phyloP scores from a whole-genome alignment of 805 yeast genomes.

The Candida hungchunana region DNA sequence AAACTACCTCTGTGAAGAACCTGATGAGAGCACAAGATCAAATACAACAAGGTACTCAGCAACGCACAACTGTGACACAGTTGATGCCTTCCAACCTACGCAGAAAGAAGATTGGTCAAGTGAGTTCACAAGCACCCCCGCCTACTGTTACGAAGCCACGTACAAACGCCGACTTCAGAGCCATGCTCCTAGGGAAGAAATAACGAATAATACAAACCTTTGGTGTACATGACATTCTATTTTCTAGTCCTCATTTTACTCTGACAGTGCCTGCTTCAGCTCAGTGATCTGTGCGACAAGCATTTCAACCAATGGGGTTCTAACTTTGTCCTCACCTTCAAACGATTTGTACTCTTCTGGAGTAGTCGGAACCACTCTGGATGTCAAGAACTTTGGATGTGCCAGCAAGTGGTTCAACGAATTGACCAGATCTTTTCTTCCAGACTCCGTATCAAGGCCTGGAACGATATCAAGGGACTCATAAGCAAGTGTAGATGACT shows the following conservation, averaged over 20 bases:
- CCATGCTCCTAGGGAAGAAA: conserved; percentile 20
- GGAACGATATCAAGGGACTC: conserved; percentile 38
- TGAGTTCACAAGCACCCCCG: too few species aligned
- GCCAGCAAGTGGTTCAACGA: conserved; percentile 70
- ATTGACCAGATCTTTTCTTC: conserved; percentile 54
- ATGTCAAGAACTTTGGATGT: conserved; percentile 79
- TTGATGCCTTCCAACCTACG: conserved; percentile 12
- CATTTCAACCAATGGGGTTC: conserved; percentile 39
- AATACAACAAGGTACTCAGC: neutral
- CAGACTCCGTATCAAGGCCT: conserved; percentile 57
- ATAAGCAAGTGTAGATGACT: conserved; percentile 24
- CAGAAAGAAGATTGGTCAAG: neutral
- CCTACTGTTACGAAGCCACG: neutral
- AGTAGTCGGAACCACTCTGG: conserved; percentile 61
- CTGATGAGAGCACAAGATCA: conserved; percentile 16
- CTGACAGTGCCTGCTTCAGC: conserved; percentile 38
- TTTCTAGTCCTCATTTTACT: conserved; percentile 2
- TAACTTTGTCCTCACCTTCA: conserved; percentile 42
- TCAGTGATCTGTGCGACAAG: conserved; percentile 49
- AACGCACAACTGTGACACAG: neutral
- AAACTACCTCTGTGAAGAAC: conserved; percentile 33
- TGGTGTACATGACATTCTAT: neutral
- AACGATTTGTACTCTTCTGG: conserved; percentile 58
- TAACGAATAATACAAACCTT: neutral
- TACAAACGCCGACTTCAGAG: conserved; percentile 26